Base-by-base conservation (phyloP, 2,329 filamentous ascomycete genomes). In the Exutisphaerella laricina region DNA sequence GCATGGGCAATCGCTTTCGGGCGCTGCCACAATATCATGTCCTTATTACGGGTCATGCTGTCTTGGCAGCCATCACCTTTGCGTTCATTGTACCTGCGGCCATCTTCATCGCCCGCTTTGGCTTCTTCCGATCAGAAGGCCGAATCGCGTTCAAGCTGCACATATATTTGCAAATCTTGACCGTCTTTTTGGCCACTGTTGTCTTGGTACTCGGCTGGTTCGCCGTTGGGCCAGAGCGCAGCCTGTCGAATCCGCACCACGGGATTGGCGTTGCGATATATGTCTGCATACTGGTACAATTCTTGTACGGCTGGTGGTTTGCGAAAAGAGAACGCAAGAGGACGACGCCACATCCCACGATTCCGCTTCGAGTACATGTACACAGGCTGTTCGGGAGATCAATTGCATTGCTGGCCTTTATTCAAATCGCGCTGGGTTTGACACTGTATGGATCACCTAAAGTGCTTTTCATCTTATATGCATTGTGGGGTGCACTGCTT, bases 381-480 rank as follows among this genome's bases (percentile, higher is more conserved):
- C 92, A 98, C 67, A 85, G 89, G 61, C 96, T 92, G 88, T 68
- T 85, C 13, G 92, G 92, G 13, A 75, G 89, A 44, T 70, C 78
- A 1, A 79, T 90, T 56, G 84, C 85, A 2, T 66, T 97, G 13
- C 71, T 98, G 3, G 92, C 87, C 0, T 81, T 97, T 52, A 77
- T 82, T 3, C 92, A 98, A 62, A 79, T 98, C 8, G 85, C 92
- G 0, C 73, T 98, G 1, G 92, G 92, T 0, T 72, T 98, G 34
- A 89, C 89, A 0, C 73, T 98, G 1, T 98, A 96, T 58, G 92
- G 92, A 4, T 95, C 89, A 21, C 90, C 92, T 4, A 80, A 84
- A 58, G 78, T 77, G 26, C 74, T 89, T 3, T 98, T 97, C 63
- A 80, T 98, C 39, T 71, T 97, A 3, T 98, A 85, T 59, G 77